Conservation (phyloP, 2,329 filamentous ascomycete genomes). For the Neobulgaria alba region DNA sequence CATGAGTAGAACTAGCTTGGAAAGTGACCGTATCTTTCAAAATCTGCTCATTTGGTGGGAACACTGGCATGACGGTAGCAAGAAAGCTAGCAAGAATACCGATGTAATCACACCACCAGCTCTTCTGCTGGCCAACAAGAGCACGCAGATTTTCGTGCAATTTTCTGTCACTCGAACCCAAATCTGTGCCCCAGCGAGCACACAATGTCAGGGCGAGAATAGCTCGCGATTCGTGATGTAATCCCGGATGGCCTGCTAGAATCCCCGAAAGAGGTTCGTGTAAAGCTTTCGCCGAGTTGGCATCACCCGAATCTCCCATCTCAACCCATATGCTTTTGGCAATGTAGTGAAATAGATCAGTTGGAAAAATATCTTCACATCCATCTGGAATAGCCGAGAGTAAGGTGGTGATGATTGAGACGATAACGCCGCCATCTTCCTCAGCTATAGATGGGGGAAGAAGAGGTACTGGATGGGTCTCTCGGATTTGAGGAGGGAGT, state of each 20-base stretch:
- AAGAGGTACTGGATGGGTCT: constrained; percentile 53
- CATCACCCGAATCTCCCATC: constrained; percentile 39
- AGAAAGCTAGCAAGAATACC: constrained; percentile 19
- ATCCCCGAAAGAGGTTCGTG: constrained; percentile 62
- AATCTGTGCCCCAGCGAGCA: constrained; percentile 62
- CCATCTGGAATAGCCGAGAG: constrained; percentile 12
- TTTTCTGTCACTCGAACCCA: constrained; percentile 38
- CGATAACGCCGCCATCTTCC: constrained; percentile 31
- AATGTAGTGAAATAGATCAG: constrained; percentile 31
- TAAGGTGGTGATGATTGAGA: constrained; percentile 15
- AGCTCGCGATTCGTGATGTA: constrained; percentile 65
- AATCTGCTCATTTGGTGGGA: constrained; percentile 5
- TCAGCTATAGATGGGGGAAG: constrained; percentile 17
- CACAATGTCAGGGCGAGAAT: constrained; percentile 63
- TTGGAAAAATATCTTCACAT: constrained; percentile 32
- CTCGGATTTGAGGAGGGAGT: constrained; percentile 49
- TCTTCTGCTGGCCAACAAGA: constrained; percentile 20
- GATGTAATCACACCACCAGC: constrained; percentile 28
- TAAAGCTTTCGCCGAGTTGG: constrained; percentile 60
- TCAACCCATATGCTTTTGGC: constrained; percentile 43
- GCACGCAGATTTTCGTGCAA: constrained; percentile 18
- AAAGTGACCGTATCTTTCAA: constrained; percentile 1
- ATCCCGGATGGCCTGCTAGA: constrained; percentile 55
- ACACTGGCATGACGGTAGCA: constrained; percentile 13
- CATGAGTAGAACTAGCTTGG: constrained; percentile 3